Evolutionary conservation across 371 early-diverging fungal genomes (phyloP), one percentile per base, ranked within the genome.

Genomic region (Mucor circinelloides): DNA sequence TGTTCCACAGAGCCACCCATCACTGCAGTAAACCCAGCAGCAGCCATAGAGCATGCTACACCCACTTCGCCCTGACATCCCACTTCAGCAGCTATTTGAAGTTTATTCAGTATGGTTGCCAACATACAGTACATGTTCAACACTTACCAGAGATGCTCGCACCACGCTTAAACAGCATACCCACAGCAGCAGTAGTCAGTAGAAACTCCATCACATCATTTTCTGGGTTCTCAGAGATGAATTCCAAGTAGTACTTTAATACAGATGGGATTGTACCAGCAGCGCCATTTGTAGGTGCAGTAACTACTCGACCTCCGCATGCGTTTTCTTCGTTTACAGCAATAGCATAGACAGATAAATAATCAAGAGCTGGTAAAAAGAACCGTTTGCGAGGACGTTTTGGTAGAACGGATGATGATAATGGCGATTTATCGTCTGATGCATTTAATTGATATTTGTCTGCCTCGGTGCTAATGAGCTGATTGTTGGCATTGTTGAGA

Each of bases 271-370:
- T 95, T 10, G 93, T 72, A 19, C 96, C 96, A 1, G 96, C 93
- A 7, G 96, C 94, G 10, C 95, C 96, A 71, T 96, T 95, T n/a
- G 95, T 96, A 15, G 96, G 96, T 0, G 95, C 94, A 3, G 97
- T 95, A 1, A 95, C 97, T 1, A 96, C 94, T 21, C 95, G 90
- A 19, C 94, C 95, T 54, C 97, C 97, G 30, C 94, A 93, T 0
- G 97, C 96, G 79, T 97, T 96, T 77, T 97, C 97, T 81, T 97
- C 97, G 65, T 97, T 97, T 25, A 97, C 97, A 10, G 97, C 96
- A 72, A 97, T 92, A 36, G 97, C 96, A 67, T 96, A 97, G 4
- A 95, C 91, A 2, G 95, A 94, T 7, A 97, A 83, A 74, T 95
- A 96, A 70, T 97, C 97, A 12, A 97, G 79, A 12, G 95, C 95